Conservation (phyloP, 441 rosid species). For the Populus hybrid region DNA sequence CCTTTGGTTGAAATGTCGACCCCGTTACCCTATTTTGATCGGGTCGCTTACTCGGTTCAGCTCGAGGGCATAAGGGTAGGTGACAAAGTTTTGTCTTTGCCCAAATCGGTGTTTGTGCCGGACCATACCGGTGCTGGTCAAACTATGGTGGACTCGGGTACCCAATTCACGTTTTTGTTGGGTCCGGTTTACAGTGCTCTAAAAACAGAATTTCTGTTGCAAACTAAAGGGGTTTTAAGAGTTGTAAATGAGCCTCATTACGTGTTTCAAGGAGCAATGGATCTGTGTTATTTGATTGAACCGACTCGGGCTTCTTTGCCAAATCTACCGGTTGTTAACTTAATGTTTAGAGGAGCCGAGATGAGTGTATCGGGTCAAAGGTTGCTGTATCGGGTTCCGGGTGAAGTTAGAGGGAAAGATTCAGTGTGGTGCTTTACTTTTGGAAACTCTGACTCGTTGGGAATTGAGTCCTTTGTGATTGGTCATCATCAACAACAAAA, state of each 20-base stretch:
- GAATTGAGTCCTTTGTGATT: slow-evolving; percentile 69
- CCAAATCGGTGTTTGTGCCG: slow-evolving; percentile 53
- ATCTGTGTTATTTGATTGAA: slow-evolving; percentile 52
- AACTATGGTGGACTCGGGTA: slow-evolving; percentile 83
- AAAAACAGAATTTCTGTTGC: slow-evolving; percentile 46
- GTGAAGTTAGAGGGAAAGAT: slow-evolving; percentile 39
- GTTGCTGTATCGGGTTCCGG: slow-evolving; percentile 56
- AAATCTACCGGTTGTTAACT: slow-evolving; percentile 42
- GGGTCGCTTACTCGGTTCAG: slow-evolving; percentile 69
- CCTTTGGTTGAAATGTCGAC: slow-evolving; percentile 44
- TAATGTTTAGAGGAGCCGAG: slow-evolving; percentile 67
- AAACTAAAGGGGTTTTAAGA: slow-evolving; percentile 43
- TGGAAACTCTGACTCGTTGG: slow-evolving; percentile 73
- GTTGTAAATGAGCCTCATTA: slow-evolving; percentile 47
- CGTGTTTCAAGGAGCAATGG: slow-evolving; percentile 87
- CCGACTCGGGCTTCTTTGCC: slow-evolving; percentile 24
- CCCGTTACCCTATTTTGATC: slow-evolving; percentile 66
- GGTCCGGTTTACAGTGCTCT: slow-evolving; percentile 65
- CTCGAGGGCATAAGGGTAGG: slow-evolving; percentile 63
- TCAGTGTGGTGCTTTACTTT: slow-evolving; percentile 79
- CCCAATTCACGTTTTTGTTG: slow-evolving; percentile 69
- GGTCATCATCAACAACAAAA: slow-evolving; percentile 90
- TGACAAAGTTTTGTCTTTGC: slow-evolving; percentile 36
- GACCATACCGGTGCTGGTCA: slow-evolving; percentile 88
- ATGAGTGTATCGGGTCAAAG: slow-evolving; percentile 66